phyloP scores from a whole-genome alignment of 306 rosid species.

The Lathyrus oleraceus region DNA sequence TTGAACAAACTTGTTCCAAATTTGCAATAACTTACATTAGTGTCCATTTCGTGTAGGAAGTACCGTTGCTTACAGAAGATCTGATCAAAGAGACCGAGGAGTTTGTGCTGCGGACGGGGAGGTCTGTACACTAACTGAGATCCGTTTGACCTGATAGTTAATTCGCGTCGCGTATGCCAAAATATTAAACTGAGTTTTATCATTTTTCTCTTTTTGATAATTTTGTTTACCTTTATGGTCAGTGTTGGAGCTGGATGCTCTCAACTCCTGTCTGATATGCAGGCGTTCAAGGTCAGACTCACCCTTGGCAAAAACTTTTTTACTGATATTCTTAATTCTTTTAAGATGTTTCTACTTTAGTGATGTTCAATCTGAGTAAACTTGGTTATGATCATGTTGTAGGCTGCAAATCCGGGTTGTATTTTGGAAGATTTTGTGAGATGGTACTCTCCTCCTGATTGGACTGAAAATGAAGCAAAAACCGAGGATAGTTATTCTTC shows the following conservation, averaged over 20 bases:
- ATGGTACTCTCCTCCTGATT: constrained; percentile 99
- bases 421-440: constrained; percentile 96
- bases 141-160: neutral
- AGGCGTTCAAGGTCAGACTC: constrained; percentile 89
- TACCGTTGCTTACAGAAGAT: constrained; percentile 89
- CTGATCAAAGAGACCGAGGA: constrained; percentile 92
- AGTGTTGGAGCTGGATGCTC: constrained; percentile 99
- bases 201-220: constrained; percentile 38
- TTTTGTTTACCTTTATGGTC: constrained; percentile 49
- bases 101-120: constrained; percentile 93
- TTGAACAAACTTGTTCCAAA: constrained; percentile 29
- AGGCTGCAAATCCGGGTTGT: constrained; percentile 99
- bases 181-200: neutral
- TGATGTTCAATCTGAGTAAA: constrained; percentile 29
- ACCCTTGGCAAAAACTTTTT: constrained; percentile 31
- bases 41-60: constrained; percentile 64
- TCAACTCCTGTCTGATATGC: constrained; percentile 98
- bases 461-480: constrained; percentile 69
- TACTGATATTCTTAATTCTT: constrained; percentile 31
- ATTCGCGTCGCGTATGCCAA: too few relatives aligned
- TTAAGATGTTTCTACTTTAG: constrained; percentile 16
- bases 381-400: constrained; percentile 37
- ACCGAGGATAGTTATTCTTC: constrained; percentile 42
- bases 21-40: constrained; percentile 30
- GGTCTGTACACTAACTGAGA: constrained; percentile 51